Evolutionary conservation across 225 moss, liverwort and hornwort genomes (phyloP).

Genomic region (Lunularia cruciata): DNA sequence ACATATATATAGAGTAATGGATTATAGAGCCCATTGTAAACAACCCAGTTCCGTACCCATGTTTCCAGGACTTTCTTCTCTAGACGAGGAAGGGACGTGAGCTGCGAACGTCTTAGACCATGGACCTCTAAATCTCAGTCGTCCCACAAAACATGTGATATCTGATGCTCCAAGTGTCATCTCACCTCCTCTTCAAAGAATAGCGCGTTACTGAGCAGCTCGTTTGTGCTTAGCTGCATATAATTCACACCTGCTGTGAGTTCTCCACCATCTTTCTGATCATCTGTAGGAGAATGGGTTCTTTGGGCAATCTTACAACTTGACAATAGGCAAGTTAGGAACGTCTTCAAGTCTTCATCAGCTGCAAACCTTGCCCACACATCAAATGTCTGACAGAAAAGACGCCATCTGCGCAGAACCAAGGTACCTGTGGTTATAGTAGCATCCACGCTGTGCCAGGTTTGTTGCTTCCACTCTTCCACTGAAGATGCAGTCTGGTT

Average conservation of each 20-base stretch:
- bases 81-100: too few species aligned
- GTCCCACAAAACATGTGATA: too few species aligned
- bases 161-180: neutral
- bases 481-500: neutral
- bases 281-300: neutral
- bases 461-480: neutral
- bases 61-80: too few species aligned
- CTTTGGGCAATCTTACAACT: neutral
- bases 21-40: too few species aligned
- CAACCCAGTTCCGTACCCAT: too few species aligned
- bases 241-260: neutral
- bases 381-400: slow-evolving; percentile 72
- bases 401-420: slow-evolving; percentile 58
- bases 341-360: slow-evolving; percentile 54
- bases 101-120: too few species aligned
- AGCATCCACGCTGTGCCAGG: slow-evolving; percentile 19
- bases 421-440: slow-evolving; percentile 25
- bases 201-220: slow-evolving; percentile 49
- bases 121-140: too few species aligned
- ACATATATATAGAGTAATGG: too few species aligned
- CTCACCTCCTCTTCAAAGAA: slow-evolving; percentile 90
- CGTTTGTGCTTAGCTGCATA: slow-evolving; percentile 45
- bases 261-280: neutral
- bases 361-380: slow-evolving; percentile 74
- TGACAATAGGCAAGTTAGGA: slow-evolving; percentile 34